phyloP scores from a whole-genome alignment of 805 yeast species.

The Nakazawaea siamensis region DNA sequence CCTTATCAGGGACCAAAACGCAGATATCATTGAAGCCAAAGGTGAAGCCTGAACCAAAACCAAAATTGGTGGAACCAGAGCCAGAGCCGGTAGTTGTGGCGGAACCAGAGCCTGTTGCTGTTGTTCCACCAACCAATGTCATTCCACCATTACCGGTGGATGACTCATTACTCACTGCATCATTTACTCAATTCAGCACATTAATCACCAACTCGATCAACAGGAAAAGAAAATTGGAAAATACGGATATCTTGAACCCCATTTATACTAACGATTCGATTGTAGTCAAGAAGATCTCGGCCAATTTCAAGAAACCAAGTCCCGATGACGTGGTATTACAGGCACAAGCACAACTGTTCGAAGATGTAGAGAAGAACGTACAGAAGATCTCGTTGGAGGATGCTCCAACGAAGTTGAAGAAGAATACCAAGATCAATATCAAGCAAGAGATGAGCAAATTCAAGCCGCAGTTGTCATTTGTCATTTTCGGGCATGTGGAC shows the following conservation, averaged over 20 bases:
- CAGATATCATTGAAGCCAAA: too few relatives aligned
- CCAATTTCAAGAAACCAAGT: constrained; percentile 60
- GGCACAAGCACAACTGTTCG: constrained; percentile 40
- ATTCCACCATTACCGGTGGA: not conserved
- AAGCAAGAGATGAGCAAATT: constrained; percentile 27
- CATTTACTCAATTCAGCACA: constrained; percentile 1
- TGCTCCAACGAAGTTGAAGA: constrained; percentile 9
- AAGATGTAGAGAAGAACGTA: constrained; percentile 19
- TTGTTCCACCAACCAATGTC: not conserved
- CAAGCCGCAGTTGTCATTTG: constrained; percentile 61
- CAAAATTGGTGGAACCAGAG: not conserved
- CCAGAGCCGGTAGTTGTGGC: too few relatives aligned
- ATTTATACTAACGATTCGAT: constrained; percentile 32
- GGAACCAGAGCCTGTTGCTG: not conserved
- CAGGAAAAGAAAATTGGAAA: constrained; percentile 9
- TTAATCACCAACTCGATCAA: not conserved
- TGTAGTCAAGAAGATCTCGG: constrained; percentile 29
- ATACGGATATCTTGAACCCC: constrained; percentile 5
- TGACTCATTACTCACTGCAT: not conserved
- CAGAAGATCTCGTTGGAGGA: constrained; percentile 14
- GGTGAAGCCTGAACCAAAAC: not conserved
- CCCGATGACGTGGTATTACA: constrained; percentile 69
- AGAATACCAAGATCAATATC: constrained; percentile 32
- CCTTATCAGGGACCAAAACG: constrained; percentile 1
- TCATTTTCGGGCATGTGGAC: constrained; percentile 81